Evolutionary conservation across 345 rosid genomes (phyloP), one percentile per base, ranked within the genome.

Genomic region (Eucalyptus pauciflora): DNA sequence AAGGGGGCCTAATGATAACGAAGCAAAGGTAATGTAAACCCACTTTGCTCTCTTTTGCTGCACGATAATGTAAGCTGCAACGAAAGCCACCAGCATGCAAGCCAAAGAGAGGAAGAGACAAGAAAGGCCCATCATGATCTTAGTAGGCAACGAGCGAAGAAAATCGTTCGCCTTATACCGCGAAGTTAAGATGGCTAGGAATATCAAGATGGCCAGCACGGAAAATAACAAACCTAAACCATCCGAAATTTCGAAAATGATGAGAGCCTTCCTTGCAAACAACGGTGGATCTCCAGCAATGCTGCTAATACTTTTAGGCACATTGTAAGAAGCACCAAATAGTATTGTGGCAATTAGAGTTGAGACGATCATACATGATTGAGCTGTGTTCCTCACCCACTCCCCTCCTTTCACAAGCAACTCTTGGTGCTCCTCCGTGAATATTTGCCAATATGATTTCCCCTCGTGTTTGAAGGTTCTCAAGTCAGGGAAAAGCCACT

Each of bases 321-420:
- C 90, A 2, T 90, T 91, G 69, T 89, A 87, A 22, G 91, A 89
- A 4, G 92, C 93, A 10, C 91, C 92, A 51, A 93, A 93, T 14
- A 93, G 86, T 1, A 91, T 90, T 1, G 94, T 90, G 6, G 50
- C 50, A 49, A 49, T 49, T 49, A 49, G 14, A 49, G 50, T 1
- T 49, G 50, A 49, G 50, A 49, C 90, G 11, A 93, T 17, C 87
- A 91, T 89, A 41, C 93, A 92, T 2, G 93, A 92, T 89, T 3
- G 94, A 89, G 54, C 54, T 1, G 93, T 91, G 46, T 91, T 90
- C 69, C 81, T 88, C 86, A 88, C 22, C 89, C 89, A 88, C 81
- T 50, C 49, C 89, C 79, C 89, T 27, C 50, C 89, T 12, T 11
- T 50, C 46, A 29, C 46, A 13, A 69, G 60, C 48, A 88, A 51